Percentiles rank a stretch among this genome's conserved stretches.
These are phyloP conservation scores for Eutrema salsugineum DNA, from an alignment of 441 rosid species.

Conservation along the genomic window DNA sequence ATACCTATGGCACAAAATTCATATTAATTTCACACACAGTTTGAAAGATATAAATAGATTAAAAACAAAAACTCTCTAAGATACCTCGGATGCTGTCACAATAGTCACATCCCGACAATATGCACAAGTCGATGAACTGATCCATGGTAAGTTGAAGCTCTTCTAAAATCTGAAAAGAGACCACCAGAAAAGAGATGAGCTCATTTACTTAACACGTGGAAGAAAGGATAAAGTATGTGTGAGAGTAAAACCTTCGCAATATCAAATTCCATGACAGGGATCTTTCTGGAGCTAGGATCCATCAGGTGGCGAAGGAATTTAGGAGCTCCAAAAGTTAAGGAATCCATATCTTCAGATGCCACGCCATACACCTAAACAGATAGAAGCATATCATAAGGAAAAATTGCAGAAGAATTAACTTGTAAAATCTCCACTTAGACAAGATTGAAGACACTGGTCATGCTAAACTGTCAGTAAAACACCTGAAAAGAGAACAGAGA, in stretches of 20 bases:
- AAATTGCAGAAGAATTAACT: not conserved
- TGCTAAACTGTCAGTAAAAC: not conserved
- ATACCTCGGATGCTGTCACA: conserved; percentile 97
- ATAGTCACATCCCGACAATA: conserved; percentile 97
- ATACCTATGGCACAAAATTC: conserved; percentile 56
- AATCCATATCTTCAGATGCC: conserved; percentile 99
- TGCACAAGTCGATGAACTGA: conserved; percentile 93
- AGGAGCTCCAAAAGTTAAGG: conserved; percentile 93
- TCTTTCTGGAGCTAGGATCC: conserved; percentile 98
- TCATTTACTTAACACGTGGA: not conserved
- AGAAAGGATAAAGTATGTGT: not conserved
- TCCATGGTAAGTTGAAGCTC: conserved; percentile 91
- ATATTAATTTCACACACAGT: not conserved
- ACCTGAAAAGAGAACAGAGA: not conserved
- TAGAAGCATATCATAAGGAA: not conserved
- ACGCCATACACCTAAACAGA: conserved; percentile 83
- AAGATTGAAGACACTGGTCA: not conserved
- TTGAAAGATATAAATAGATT: not conserved
- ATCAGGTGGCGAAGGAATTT: conserved; percentile 95
- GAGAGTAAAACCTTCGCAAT: conserved; percentile 54
- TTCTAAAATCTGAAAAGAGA: conserved; percentile 65
- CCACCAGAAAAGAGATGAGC: conserved; percentile 7
- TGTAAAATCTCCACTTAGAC: not conserved
- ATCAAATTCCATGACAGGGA: conserved; percentile 97
- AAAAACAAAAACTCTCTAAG: not conserved